phyloP scores from a whole-genome alignment of 164 flowering plant species.

The Echeveria elegans region DNA sequence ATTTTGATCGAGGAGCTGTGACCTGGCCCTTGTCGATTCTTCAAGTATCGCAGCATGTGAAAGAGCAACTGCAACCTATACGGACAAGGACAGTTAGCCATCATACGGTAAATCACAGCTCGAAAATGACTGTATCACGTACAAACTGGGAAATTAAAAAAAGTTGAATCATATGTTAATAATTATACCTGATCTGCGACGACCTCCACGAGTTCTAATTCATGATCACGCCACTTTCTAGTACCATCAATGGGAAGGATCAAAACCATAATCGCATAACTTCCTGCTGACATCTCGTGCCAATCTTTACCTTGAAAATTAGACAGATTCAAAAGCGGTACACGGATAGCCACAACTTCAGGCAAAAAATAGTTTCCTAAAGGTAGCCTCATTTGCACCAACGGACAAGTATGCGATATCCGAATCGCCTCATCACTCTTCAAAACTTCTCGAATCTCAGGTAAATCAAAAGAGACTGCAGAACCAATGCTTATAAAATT shows the following conservation, averaged over 20 bases:
- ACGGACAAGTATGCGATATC: constrained; percentile 60
- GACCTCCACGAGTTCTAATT: constrained; percentile 84
- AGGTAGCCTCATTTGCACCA: constrained; percentile 54
- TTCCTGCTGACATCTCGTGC: constrained; percentile 68
- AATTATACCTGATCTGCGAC: constrained; percentile 74
- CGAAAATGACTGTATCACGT: neutral
- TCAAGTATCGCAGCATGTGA: constrained; percentile 91
- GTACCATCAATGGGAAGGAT: constrained; percentile 84
- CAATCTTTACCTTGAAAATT: constrained; percentile 69
- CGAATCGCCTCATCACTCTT: constrained; percentile 49
- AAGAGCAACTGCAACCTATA: constrained; percentile 85
- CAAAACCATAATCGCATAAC: constrained; percentile 81
- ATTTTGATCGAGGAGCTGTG: constrained; percentile 83
- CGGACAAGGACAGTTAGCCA: neutral
- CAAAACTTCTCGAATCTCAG: constrained; percentile 63
- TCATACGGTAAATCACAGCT: neutral
- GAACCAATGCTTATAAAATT: constrained; percentile 53
- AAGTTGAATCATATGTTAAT: neutral
- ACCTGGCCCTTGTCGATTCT: constrained; percentile 88
- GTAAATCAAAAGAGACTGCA: constrained; percentile 64
- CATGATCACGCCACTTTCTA: constrained; percentile 79
- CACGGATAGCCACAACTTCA: constrained; percentile 82
- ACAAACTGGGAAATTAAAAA: neutral
- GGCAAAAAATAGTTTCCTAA: constrained; percentile 57
- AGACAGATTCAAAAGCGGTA: constrained; percentile 70